Conservation (phyloP, 306 rosid species). For the Canavalia ensiformis region DNA sequence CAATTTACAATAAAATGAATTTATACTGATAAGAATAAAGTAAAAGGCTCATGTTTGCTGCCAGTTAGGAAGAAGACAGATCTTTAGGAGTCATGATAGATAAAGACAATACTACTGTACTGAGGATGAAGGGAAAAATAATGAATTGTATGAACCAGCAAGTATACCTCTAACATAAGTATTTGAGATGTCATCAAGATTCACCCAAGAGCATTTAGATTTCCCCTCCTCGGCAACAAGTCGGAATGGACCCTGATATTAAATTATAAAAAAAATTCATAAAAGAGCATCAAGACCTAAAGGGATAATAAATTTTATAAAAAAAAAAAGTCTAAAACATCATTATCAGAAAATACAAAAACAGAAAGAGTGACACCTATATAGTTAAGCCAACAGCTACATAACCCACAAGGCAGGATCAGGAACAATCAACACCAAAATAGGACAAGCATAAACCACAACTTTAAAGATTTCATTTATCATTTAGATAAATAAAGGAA, state of each 20-base stretch:
- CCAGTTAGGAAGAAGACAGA: conserved; percentile 25
- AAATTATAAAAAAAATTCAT: conserved; percentile 2
- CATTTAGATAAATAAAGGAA: conserved; percentile 28
- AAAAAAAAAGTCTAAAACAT: conserved; percentile 19
- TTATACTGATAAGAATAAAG: conserved; percentile 25
- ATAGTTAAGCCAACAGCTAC: conserved; percentile 5
- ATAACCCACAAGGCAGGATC: neutral
- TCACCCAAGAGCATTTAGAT: conserved; percentile 97
- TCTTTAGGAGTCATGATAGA: conserved; percentile 15
- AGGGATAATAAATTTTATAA: neutral
- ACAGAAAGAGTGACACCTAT: neutral
- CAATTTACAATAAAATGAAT: conserved; percentile 26
- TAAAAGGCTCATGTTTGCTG: neutral
- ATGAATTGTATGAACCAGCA: conserved; percentile 37
- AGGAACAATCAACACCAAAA: conserved; percentile 2
- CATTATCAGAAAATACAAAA: conserved; percentile 4
- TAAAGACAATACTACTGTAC: conserved; percentile 7
- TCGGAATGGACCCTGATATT: conserved; percentile 87
- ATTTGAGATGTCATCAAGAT: conserved; percentile 93
- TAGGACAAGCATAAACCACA: neutral
- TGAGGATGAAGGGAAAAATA: conserved; percentile 27
- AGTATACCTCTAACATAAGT: conserved; percentile 82
- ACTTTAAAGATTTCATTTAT: conserved; percentile 11
- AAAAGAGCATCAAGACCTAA: conserved; percentile 35
- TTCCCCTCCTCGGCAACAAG: conserved; percentile 99